Conservation (phyloP, 2,329 filamentous ascomycete genomes). For the Fusarium sp. region DNA sequence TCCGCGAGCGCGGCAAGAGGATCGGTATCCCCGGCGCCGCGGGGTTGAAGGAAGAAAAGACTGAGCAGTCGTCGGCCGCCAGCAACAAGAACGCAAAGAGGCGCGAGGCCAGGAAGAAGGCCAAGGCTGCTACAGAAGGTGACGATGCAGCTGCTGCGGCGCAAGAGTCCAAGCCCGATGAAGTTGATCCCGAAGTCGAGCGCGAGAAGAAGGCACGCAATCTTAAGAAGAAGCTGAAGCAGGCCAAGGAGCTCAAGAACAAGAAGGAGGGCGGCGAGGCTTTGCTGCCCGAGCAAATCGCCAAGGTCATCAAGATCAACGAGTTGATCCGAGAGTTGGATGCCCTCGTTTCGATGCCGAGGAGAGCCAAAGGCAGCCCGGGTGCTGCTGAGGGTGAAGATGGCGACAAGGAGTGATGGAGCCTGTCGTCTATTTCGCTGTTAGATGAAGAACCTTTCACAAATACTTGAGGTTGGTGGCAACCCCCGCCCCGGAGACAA, state of each 20-base stretch:
- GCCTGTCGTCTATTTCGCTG: background rate
- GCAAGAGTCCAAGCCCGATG: slow-evolving; percentile 51
- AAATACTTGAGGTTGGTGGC: background rate
- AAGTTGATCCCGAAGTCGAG: slow-evolving; percentile 77
- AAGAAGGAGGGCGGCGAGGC: slow-evolving; percentile 91
- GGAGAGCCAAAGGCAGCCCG: slow-evolving; percentile 63
- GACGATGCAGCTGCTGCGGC: slow-evolving; percentile 62
- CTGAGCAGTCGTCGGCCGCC: slow-evolving; percentile 61
- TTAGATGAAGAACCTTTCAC: background rate
- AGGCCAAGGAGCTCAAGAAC: slow-evolving; percentile 88
- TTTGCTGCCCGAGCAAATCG: slow-evolving; percentile 92
- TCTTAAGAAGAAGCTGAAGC: slow-evolving; percentile 93
- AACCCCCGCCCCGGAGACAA: background rate
- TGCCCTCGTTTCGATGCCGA: slow-evolving; percentile 83
- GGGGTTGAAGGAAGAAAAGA: slow-evolving; percentile 63
- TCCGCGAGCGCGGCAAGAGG: slow-evolving; percentile 78
- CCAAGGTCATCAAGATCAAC: slow-evolving; percentile 97
- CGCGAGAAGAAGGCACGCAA: slow-evolving; percentile 93
- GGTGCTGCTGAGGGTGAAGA: slow-evolving; percentile 19
- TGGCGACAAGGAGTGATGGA: slow-evolving; percentile 42
- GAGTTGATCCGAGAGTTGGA: slow-evolving; percentile 92
- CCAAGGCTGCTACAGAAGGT: slow-evolving; percentile 67
- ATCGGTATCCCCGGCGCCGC: slow-evolving; percentile 78
- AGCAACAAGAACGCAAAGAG: slow-evolving; percentile 90
- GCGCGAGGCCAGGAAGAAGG: slow-evolving; percentile 67